Conservation (phyloP, 2,329 filamentous ascomycete genomes). For the Exophiala mesophila region DNA sequence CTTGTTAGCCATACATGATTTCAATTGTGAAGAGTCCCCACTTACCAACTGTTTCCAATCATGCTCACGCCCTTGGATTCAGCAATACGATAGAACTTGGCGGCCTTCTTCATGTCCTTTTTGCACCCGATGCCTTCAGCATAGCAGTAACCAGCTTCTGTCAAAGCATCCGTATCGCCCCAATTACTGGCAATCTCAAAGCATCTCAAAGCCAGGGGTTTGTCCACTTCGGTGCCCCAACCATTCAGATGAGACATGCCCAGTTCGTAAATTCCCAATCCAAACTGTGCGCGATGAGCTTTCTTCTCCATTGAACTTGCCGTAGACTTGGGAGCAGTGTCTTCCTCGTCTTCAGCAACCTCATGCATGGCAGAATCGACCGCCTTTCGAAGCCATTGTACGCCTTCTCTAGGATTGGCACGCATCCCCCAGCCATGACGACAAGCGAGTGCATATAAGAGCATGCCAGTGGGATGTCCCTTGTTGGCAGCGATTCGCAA, state of each 20-base stretch:
- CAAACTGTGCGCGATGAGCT: conserved; percentile 86
- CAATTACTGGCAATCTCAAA: conserved; percentile 95
- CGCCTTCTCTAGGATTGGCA: conserved; percentile 80
- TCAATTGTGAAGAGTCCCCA: not conserved
- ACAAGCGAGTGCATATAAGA: conserved; percentile 90
- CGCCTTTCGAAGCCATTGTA: conserved; percentile 86
- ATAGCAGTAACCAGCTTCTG: conserved; percentile 94
- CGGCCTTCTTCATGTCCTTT: conserved; percentile 92
- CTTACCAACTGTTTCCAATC: conserved; percentile 97
- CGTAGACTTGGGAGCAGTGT: conserved; percentile 47
- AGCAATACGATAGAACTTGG: conserved; percentile 82
- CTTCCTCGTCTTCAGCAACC: conserved; percentile 73
- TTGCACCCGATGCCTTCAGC: conserved; percentile 88
- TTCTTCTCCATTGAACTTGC: conserved; percentile 66
- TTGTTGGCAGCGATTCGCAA: conserved; percentile 81
- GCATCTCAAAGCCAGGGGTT: conserved; percentile 77
- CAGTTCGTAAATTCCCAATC: conserved; percentile 90
- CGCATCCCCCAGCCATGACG: conserved; percentile 98
- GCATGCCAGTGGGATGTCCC: conserved; percentile 87
- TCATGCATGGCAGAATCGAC: conserved; percentile 78
- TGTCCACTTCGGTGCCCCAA: conserved; percentile 95
- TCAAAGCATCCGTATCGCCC: conserved; percentile 91
- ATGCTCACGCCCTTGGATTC: conserved; percentile 94
- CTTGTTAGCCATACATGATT: conserved; percentile 1
- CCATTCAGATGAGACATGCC: conserved; percentile 97